These are phyloP conservation scores for Sphagnum magellanicum DNA, from an alignment of 228 moss, liverwort and hornwort genomes.

Conservation along the genomic window DNA sequence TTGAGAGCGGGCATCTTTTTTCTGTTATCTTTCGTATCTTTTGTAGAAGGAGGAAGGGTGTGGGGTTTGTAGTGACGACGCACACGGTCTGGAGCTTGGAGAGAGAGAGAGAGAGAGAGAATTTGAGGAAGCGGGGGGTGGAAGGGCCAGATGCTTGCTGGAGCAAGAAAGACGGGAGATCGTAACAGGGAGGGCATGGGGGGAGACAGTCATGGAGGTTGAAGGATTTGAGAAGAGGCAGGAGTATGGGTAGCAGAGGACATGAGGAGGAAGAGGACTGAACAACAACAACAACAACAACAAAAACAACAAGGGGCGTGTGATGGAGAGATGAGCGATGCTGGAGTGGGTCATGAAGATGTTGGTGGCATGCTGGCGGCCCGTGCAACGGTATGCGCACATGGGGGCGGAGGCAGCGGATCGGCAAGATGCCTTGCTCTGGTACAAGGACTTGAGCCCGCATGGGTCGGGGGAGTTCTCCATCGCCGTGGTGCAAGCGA, in stretches of 20 bases:
- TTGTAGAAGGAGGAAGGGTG: too few relatives aligned
- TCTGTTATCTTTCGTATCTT: too few relatives aligned
- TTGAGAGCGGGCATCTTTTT: too few relatives aligned
- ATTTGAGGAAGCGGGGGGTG: too few relatives aligned
- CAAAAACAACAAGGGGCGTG: too few relatives aligned
- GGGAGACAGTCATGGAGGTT: conserved; percentile 3
- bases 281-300: too few relatives aligned
- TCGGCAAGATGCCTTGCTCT: conserved; percentile 42
- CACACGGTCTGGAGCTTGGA: too few relatives aligned
- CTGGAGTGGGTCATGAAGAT: conserved; percentile 48
- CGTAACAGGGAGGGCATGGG: not conserved
- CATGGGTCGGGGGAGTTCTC: conserved; percentile 40
- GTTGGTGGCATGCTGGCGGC: conserved; percentile 56
- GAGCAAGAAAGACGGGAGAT: not conserved
- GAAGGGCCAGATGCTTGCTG: not conserved
- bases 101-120: too few relatives aligned
- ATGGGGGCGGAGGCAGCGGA: conserved; percentile 27
- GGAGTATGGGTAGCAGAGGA: not conserved
- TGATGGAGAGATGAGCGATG: conserved; percentile 31
- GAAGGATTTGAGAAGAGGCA: not conserved
- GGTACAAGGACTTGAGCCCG: conserved; percentile 39
- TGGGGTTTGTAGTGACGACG: too few relatives aligned
- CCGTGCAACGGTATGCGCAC: conserved; percentile 17
- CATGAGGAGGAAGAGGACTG: not conserved
- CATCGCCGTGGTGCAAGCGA: conserved; percentile 53